A percentile compares a stretch with the other conserved stretches of the same genome.
Conservation (phyloP, 2,329 filamentous ascomycete species). For the Phialemonium atrogriseum region DNA sequence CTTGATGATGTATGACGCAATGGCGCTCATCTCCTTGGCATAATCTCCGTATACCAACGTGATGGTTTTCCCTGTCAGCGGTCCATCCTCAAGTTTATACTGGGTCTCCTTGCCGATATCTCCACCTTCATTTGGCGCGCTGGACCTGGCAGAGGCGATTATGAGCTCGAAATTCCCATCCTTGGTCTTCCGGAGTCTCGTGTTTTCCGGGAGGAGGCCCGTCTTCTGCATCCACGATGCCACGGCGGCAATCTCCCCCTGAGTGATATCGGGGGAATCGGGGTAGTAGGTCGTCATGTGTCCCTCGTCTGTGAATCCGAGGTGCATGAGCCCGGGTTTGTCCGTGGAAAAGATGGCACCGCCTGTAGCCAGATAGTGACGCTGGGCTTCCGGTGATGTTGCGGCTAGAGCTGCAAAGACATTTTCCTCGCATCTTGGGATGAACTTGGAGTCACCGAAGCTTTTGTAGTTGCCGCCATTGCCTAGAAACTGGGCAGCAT, state of each 20-base stretch:
- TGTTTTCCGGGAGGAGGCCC: conserved; percentile 67
- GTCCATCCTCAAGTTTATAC: conserved; percentile 51
- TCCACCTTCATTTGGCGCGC: conserved; percentile 52
- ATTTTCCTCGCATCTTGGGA: conserved; percentile 60
- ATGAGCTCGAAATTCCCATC: conserved; percentile 62
- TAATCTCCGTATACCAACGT: conserved; percentile 70
- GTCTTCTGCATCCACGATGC: conserved; percentile 67
- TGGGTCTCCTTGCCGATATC: conserved; percentile 60
- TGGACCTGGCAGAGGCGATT: conserved; percentile 60
- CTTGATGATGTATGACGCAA: conserved; percentile 58
- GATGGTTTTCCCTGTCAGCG: conserved; percentile 58
- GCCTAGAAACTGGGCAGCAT: conserved; percentile 69
- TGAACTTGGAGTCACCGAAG: conserved; percentile 78
- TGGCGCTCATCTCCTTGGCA: conserved; percentile 59
- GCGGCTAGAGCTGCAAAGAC: conserved; percentile 57
- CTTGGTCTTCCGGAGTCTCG: conserved; percentile 58
- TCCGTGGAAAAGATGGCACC: conserved; percentile 65
- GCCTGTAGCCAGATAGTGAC: conserved; percentile 58
- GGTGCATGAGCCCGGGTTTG: conserved; percentile 58
- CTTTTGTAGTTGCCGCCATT: conserved; percentile 83
- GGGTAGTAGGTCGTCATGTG: conserved; percentile 81
- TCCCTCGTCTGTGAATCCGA: conserved; percentile 66
- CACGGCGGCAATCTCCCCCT: conserved; percentile 64
- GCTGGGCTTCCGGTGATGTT: conserved; percentile 50
- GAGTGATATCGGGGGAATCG: conserved; percentile 63